Evolutionary conservation across 768 basidiomycete genomes (phyloP).

Genomic region (Fomitopsis serialis): DNA sequence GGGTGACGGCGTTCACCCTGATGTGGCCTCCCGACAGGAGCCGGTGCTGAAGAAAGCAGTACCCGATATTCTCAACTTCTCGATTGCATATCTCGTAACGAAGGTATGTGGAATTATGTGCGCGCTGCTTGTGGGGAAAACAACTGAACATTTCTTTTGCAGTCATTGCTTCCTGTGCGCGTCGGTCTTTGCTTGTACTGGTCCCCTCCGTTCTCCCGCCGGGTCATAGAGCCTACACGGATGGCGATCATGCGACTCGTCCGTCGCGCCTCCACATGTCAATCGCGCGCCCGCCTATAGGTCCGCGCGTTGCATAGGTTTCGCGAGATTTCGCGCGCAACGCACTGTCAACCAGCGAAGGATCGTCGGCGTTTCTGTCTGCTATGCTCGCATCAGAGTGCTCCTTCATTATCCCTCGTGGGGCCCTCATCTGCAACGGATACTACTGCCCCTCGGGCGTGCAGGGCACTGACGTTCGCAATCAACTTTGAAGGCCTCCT

Average conservation of each 20-base stretch:
- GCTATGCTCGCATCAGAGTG: no score
- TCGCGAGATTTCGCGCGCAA: no score
- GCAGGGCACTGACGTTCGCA: no score
- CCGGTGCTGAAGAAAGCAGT: slow-evolving; percentile 35
- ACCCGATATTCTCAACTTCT: slow-evolving; percentile 76
- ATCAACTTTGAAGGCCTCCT: no score
- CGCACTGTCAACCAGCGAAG: no score
- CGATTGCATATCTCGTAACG: slow-evolving; percentile 74
- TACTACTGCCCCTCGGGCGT: no score
- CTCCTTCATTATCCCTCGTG: no score
- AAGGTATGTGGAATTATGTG: slow-evolving; percentile 45
- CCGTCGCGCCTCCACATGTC: background rate
- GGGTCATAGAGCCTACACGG: slow-evolving; percentile 59
- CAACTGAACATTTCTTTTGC: background rate
- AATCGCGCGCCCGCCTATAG: no score
- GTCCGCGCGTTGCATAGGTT: no score
- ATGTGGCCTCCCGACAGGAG: slow-evolving; percentile 4
- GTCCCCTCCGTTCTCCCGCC: slow-evolving; percentile 66
- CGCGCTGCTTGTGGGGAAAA: background rate
- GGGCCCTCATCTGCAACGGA: no score
- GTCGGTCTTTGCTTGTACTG: slow-evolving; percentile 70
- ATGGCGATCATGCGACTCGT: slow-evolving; percentile 20
- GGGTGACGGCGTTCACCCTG: slow-evolving; percentile 6
- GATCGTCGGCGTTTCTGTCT: no score
- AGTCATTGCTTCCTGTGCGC: slow-evolving; percentile 73